Conservation (phyloP, 768 basidiomycete genomes). For the Trametes villosa region DNA sequence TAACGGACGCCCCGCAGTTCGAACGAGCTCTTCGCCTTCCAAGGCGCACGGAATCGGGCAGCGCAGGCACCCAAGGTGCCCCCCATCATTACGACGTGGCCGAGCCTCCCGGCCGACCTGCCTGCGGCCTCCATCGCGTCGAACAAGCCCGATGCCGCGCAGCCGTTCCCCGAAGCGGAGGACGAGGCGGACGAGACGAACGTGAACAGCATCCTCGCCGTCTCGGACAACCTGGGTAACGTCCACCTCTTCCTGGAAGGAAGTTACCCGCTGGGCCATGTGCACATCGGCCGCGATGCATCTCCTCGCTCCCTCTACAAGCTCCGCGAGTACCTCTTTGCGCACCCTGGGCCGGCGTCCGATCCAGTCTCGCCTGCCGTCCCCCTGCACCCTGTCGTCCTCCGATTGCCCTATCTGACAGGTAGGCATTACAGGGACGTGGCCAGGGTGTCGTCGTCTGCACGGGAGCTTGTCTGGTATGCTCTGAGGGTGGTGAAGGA, state of each 20-base stretch:
- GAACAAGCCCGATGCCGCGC: slow-evolving; percentile 38
- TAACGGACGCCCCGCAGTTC: slow-evolving; percentile 49
- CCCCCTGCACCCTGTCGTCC: slow-evolving; percentile 46
- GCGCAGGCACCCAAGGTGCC: slow-evolving; percentile 52
- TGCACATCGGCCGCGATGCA: slow-evolving; percentile 42
- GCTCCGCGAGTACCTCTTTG: slow-evolving; percentile 49
- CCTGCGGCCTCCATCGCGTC: slow-evolving; percentile 65
- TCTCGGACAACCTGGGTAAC: slow-evolving; percentile 60
- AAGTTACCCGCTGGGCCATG: slow-evolving; percentile 67
- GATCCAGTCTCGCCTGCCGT: slow-evolving; percentile 33
- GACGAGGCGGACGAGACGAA: slow-evolving; percentile 59
- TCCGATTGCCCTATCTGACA: slow-evolving; percentile 62
- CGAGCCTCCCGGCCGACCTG: slow-evolving; percentile 59
- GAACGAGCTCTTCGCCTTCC: slow-evolving; percentile 81
- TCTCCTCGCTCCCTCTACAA: slow-evolving; percentile 47
- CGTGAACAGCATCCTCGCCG: slow-evolving; percentile 59
- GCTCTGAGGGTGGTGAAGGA: slow-evolving; percentile 70
- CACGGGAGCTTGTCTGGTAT: slow-evolving; percentile 76
- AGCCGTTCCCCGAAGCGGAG: slow-evolving; percentile 36
- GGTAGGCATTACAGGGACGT: slow-evolving; percentile 65
- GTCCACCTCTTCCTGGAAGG: slow-evolving; percentile 77
- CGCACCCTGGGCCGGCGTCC: slow-evolving; percentile 47
- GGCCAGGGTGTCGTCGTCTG: slow-evolving; percentile 68
- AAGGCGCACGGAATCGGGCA: slow-evolving; percentile 62
- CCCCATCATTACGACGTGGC: slow-evolving; percentile 69